Evolutionary conservation across 2,329 filamentous ascomycete genomes (phyloP).

Genomic region (Torrubiella hemipterigena): DNA sequence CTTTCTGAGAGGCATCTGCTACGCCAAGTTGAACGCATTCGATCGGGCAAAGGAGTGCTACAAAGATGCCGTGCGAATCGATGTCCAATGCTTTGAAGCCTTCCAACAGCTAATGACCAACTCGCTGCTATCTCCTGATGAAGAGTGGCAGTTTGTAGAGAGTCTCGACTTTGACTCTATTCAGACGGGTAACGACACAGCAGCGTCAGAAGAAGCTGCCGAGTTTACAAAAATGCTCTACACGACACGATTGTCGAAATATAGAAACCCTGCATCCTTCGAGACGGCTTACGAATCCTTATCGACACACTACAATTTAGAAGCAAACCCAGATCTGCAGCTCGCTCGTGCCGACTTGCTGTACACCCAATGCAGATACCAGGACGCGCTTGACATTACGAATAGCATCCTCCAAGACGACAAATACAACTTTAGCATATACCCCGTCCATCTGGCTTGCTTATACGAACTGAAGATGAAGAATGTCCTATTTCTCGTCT

Average conservation of each 20-base stretch:
- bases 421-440: constrained; percentile 78
- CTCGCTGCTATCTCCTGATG: constrained; percentile 75
- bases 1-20: constrained; percentile 85
- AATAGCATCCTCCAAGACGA: constrained; percentile 71
- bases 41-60: constrained; percentile 97
- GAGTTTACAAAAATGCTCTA: constrained; percentile 95
- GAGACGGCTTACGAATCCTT: constrained; percentile 79
- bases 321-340: constrained; percentile 77
- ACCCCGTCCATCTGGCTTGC: constrained; percentile 85
- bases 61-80: constrained; percentile 91
- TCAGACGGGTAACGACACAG: constrained; percentile 49
- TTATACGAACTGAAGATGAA: constrained; percentile 78
- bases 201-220: constrained; percentile 70
- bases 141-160: constrained; percentile 83
- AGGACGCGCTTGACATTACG: constrained; percentile 74
- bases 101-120: constrained; percentile 98
- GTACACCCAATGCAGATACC: constrained; percentile 90
- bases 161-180: constrained; percentile 85
- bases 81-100: constrained; percentile 96
- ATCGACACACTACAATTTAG: constrained; percentile 84
- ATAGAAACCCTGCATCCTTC: constrained; percentile 75
- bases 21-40: constrained; percentile 93
- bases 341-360: constrained; percentile 82
- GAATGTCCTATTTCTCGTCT: constrained; percentile 80
- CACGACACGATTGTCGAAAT: constrained; percentile 89